Conservation (phyloP, 352 stramenopile genomes). For the Pythium scleroteichum region DNA sequence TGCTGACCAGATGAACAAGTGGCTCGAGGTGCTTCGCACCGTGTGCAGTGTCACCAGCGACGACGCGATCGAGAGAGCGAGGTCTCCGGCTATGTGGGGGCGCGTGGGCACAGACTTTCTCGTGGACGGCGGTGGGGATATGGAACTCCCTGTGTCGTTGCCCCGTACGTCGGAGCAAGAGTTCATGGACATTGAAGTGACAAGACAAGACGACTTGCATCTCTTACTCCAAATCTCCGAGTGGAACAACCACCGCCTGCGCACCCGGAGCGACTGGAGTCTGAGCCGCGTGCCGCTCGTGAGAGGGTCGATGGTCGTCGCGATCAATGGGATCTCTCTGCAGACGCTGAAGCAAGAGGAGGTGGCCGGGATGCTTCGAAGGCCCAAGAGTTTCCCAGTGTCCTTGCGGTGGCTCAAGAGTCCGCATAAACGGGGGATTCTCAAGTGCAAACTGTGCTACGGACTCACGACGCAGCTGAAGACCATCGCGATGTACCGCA, state of each 20-base stretch:
- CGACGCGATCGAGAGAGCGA: slow-evolving; percentile 2
- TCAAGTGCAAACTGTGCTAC: slow-evolving; percentile 55
- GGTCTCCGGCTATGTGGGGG: slow-evolving; percentile 16
- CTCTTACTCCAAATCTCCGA: slow-evolving; percentile 34
- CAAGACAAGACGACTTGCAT: slow-evolving; percentile 13
- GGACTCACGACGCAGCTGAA: slow-evolving; percentile 60
- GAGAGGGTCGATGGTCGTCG: slow-evolving; percentile 59
- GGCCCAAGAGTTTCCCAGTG: slow-evolving; percentile 33
- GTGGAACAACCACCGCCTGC: slow-evolving; percentile 60
- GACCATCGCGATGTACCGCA: slow-evolving; percentile 53
- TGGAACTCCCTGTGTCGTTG: slow-evolving; percentile 20
- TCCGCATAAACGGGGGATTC: slow-evolving; percentile 44
- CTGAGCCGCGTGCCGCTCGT: slow-evolving; percentile 33
- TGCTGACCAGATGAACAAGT: slow-evolving; percentile 44
- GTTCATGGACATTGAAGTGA: slow-evolving; percentile 23
- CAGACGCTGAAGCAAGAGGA: slow-evolving; percentile 55
- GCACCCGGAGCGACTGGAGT: slow-evolving; percentile 43
- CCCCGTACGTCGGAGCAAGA: slow-evolving; percentile 27
- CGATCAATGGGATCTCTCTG: slow-evolving; percentile 58
- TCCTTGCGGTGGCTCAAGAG: slow-evolving; percentile 52
- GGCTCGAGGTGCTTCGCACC: slow-evolving; percentile 42
- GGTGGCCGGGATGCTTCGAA: slow-evolving; percentile 41
- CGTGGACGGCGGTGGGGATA: not conserved
- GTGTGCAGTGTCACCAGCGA: slow-evolving; percentile 20
- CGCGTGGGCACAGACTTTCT: not conserved